Evolutionary conservation across 371 early-diverging fungal genomes (phyloP).

Genomic region (Rhizopus stolonifer): DNA sequence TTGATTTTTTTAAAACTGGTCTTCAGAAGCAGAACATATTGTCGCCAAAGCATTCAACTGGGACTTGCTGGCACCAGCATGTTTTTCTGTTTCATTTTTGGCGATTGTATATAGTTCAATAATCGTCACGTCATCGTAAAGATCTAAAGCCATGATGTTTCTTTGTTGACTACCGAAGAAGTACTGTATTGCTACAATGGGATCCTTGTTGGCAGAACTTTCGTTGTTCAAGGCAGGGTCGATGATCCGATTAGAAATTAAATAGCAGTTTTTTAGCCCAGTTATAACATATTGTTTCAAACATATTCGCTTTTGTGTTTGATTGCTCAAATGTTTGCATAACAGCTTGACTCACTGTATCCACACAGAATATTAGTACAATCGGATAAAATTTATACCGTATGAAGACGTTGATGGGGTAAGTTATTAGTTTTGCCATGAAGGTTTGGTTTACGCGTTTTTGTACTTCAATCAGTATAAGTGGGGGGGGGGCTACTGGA

Average conservation of each 20-base stretch:
- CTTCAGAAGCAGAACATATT: constrained; percentile 9
- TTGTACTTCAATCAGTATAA: constrained; percentile 13
- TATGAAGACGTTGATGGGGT: constrained; percentile 1
- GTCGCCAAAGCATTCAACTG: constrained; percentile 9
- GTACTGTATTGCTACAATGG: constrained; percentile 10
- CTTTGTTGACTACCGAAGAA: constrained; percentile 10
- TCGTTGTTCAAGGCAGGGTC: constrained; percentile 6
- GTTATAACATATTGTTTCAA: constrained; percentile 8
- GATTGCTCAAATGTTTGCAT: constrained; percentile 7
- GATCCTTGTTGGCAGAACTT: constrained; percentile 7
- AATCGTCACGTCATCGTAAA: constrained; percentile 8
- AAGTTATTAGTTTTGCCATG: constrained; percentile 1
- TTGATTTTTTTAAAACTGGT: constrained; percentile 7
- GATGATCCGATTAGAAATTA: constrained; percentile 8
- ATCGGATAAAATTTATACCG: constrained; percentile 3
- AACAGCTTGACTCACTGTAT: constrained; percentile 8
- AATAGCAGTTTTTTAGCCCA: constrained; percentile 9
- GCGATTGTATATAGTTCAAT: constrained; percentile 11
- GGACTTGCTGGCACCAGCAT: constrained; percentile 6
- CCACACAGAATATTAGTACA: constrained; percentile 1
- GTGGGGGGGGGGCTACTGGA: constrained; percentile 1
- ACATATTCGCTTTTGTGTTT: constrained; percentile 7
- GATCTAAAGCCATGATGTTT: constrained; percentile 8
- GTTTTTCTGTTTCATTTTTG: constrained; percentile 9
- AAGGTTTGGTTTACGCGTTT: constrained; percentile 2